phyloP scores from a whole-genome alignment of 805 yeast genomes.

The Starmerella sp. region DNA sequence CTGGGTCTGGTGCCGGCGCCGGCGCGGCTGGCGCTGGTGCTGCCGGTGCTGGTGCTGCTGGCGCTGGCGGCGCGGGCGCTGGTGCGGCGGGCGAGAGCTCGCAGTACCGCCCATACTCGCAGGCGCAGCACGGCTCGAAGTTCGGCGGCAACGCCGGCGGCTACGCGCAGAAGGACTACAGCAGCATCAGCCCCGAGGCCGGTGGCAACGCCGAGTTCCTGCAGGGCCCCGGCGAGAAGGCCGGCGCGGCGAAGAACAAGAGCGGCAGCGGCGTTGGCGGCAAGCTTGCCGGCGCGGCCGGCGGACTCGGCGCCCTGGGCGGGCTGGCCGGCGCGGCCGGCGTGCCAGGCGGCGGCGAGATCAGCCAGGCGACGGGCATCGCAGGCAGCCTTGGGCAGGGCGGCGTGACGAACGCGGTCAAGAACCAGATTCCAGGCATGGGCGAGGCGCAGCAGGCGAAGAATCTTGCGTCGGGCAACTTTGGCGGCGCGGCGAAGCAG shows the following conservation, averaged over 20 bases:
- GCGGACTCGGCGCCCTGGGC: conserved; percentile 9
- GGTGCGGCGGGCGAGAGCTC: not conserved
- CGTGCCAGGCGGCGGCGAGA: conserved; percentile 9
- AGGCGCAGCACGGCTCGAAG: not conserved
- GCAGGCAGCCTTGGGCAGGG: conserved; percentile 1
- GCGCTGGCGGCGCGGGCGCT: conserved; percentile 1
- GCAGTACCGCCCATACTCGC: conserved; percentile 1
- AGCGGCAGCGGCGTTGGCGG: not conserved
- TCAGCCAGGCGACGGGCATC: conserved; percentile 1
- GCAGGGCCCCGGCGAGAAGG: conserved; percentile 1
- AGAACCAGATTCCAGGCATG: conserved; percentile 11
- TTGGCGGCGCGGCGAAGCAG: conserved; percentile 11
- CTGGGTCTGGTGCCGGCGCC: not conserved
- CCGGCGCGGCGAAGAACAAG: not conserved
- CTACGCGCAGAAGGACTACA: conserved; percentile 12
- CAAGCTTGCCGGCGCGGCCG: conserved; percentile 7
- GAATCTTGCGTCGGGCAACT: conserved; percentile 6
- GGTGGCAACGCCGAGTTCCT: not conserved
- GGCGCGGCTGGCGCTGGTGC: not conserved
- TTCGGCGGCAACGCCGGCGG: not conserved
- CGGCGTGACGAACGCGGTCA: conserved; percentile 4
- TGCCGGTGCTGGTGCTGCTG: conserved; percentile 2
- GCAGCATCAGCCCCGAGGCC: conserved; percentile 1
- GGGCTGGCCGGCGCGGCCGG: conserved; percentile 14
- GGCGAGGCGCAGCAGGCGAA: conserved; percentile 7